Base-by-base conservation (phyloP, 2,329 filamentous ascomycete species). In the Cercospora brassicicola region DNA sequence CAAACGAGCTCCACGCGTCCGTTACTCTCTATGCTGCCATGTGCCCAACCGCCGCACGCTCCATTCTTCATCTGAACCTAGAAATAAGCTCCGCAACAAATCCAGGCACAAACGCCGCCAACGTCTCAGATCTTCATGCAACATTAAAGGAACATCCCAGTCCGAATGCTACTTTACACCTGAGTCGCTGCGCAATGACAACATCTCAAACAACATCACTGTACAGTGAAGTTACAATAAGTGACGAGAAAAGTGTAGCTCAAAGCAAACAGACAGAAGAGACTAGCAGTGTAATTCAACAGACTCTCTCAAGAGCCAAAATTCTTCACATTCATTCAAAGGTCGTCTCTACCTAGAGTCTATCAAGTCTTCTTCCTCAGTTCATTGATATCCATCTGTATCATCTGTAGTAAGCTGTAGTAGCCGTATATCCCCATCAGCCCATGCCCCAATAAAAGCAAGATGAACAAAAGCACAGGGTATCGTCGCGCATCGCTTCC, bases 401-500 rank as follows among this genome's bases (percentile, higher is more conserved):
- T 33, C 31, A 33, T 33, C 28, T 30, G 33, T 39, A 39, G 33
- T 39, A 39, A 59, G 28, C n/a, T n/a, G 31, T 36, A 59, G 57
- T 26, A 59, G 57, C 57, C 57, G 36, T 51, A 51, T 51, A 23
- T 51, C 26, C 42, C 30, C 57, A 59, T 31, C 57, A 39, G 7
- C n/a, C 31, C 57, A 36, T 39, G 26, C 33, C 33, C 48, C 56
- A 26, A 51, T 20, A 57, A n/a, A 26, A 20, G 30, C 33, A 55
- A 6, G 48, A 55, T 28, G 18, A 55, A 15, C 51, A 56, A 63
- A 67, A 62, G 26, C 59, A 62, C 45, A 62, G 59, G 59, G 59
- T 63, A 63, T 63, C 61, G 61, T 63, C 61, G 61, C 48, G 48
- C 48, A 28, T 55, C 48, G 48, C 23, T 55, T 30, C 48, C 48